phyloP scores from a whole-genome alignment of 2,329 filamentous ascomycete species.

The Aureobasidium vineae region DNA sequence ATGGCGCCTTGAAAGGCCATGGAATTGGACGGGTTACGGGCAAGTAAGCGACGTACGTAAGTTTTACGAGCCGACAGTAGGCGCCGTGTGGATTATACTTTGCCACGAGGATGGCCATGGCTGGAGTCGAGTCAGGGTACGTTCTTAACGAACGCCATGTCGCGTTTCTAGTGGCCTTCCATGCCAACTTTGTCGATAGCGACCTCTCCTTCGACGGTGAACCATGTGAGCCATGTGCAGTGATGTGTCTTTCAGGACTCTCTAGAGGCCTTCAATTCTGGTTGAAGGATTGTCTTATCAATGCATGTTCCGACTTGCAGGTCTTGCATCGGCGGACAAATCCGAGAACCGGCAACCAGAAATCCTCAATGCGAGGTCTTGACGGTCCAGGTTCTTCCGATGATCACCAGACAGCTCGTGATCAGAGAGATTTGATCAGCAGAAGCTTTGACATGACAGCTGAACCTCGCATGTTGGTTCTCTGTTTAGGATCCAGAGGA shows the following conservation, averaged over 20 bases:
- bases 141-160: not conserved
- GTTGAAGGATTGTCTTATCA: not conserved
- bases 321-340: not conserved
- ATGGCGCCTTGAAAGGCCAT: not conserved
- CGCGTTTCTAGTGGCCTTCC: conserved; percentile 13
- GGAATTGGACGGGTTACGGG: not conserved
- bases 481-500: not conserved
- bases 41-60: conserved; percentile 5
- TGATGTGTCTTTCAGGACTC: not conserved
- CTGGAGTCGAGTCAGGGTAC: conserved; percentile 4
- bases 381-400: not conserved
- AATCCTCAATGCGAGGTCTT: not conserved
- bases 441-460: not conserved
- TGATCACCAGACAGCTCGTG: conserved; percentile 10
- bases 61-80: not conserved
- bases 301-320: not conserved
- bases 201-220: not conserved
- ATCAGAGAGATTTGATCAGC: not conserved
- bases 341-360: not conserved
- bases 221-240: not conserved
- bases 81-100: conserved; percentile 9
- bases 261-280: not conserved
- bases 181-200: conserved; percentile 11
- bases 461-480: not conserved
- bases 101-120: conserved; percentile 15